Base-by-base conservation (phyloP, 768 basidiomycete genomes). In the Ramaria rubella region DNA sequence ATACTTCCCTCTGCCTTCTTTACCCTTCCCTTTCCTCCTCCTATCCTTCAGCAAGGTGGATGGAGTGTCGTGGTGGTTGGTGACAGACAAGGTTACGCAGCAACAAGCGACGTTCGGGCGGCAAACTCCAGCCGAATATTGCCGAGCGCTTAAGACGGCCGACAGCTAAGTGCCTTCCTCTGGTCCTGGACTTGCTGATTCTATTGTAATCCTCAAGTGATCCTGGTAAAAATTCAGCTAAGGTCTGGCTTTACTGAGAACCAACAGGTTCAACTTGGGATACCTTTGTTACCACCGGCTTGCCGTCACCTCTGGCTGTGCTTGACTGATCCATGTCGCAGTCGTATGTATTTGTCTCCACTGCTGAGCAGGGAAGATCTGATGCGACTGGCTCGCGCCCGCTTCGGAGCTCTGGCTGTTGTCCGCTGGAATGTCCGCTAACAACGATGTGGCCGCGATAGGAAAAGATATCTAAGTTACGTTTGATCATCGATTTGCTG, bases 1-100 rank as follows among this genome's bases (percentile, higher is more conserved):
- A 44, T 5, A 30, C 40, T 46, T 45, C 29, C 42, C 54, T 31
- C 44, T n/a, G 46, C 40, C 54, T 44, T 44, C 43, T 46, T 55
- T 7, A 30, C 54, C 54, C 38, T 45, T 55, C 43, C 54, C 54
- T 45, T 30, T 12, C 54, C 54, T 45, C 54, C 45, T 55, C 45
- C 53, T 29, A 43, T 40, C 36, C 38, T 55, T 49, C 48, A 45
- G 48, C 29, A 24, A 55, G 53, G 54, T 27, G 54, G 54, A 55
- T 29, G 43, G 45, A 55, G 44, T 46, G 54, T 54, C 27, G 52
- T 54, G 44, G 33, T 48, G 42, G 54, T 55, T 43, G 21, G 19
- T 51, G 31, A 23, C 31, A n/a, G n/a, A n/a, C n/a, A 51, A 3
- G 29, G 29, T 36, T 51, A 36, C 49, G 33, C 46, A 48, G 46